Evolutionary conservation across 2,329 filamentous ascomycete genomes (phyloP), one percentile per base, ranked within the genome.

Genomic region (Neofusicoccum umdonicola): DNA sequence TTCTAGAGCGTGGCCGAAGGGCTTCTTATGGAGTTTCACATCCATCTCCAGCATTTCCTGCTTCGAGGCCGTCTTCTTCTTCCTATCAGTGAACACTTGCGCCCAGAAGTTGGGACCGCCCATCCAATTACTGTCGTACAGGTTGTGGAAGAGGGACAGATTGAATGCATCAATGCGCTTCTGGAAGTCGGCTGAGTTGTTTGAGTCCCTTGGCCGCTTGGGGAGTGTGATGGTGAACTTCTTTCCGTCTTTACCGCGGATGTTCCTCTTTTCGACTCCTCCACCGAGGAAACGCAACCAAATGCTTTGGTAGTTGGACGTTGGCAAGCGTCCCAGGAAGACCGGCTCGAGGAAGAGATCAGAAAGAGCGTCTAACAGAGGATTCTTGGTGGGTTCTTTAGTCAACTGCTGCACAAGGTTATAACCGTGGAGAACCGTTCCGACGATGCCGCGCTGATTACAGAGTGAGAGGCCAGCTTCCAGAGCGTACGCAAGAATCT

Each of bases 381-480:
- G 42, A 31, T 60, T 61, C 45, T 51, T 62, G n/a, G 44, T 31
- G 7, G 42, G 57, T n/a, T n/a, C n/a, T 4, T 44, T n/a, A 17
- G 34, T 13, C n/a, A 65, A 17, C 37, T 65, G 54, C 42, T 65
- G 63, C 8, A 65, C 37, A 5, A 44, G 13, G n/a, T 65, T 65
- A 56, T 65, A 65, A 5, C 47, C 31, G 27, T 61, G 44, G n/a
- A 65, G 27, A 17, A 65, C 17, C 4, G 52, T 48, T 3, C 52
- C 63, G 19, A 65, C 51, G n/a, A 65, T 61, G 19, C 52, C 63
- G 15, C 63, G 42, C 22, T 65, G 54, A 45, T 65, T 65, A 9
- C 56, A 50, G 11, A 65, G 54, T 1, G 34, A 39, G 7, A 65
- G 27, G 3, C 63, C 63, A 35, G 41, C 39, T n/a, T 41, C 54